A percentile compares a stretch with the other conserved stretches of the same genome.
phyloP scores from a whole-genome alignment of 164 flowering plant genomes.

The Vitis vinifera region ASM3070453v1 NC_081811.1:8501001-8501500 shows the following conservation, averaged over 20 bases:
- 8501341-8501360: too few species aligned
- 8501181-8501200: not conserved
- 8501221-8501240: not conserved
- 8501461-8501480: slow-evolving; percentile 21
- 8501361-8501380: slow-evolving; percentile 10
- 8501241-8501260: too few species aligned
- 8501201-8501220: not conserved
- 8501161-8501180: slow-evolving; percentile 4
- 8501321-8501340: too few species aligned
- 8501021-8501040: not conserved
- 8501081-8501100: slow-evolving; percentile 19
- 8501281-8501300: too few species aligned
- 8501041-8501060: slow-evolving; percentile 2
- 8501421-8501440: slow-evolving; percentile 18
- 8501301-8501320: too few species aligned
- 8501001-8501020: not conserved
- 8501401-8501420: slow-evolving; percentile 17
- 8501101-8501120: slow-evolving; percentile 16
- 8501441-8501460: slow-evolving; percentile 20
- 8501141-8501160: slow-evolving; percentile 10
- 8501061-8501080: slow-evolving; percentile 15
- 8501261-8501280: too few species aligned
- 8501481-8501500: slow-evolving; percentile 14
- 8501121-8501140: slow-evolving; percentile 5
- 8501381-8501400: slow-evolving; percentile 17